Evolutionary conservation across 257 asterid species (phyloP).

Genomic region (Solanum chiquidenum): DNA sequence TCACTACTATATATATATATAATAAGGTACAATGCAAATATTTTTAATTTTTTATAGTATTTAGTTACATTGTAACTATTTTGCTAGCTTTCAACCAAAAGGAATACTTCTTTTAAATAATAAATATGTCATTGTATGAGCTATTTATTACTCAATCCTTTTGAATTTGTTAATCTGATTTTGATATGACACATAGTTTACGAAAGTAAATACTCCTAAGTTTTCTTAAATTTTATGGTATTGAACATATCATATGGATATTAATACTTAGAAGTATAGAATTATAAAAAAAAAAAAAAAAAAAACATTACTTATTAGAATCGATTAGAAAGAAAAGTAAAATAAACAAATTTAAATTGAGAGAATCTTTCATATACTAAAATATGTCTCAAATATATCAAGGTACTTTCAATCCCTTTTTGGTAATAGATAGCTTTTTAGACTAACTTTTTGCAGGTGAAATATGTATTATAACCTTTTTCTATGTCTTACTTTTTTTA

Average conservation of each 20-base stretch:
- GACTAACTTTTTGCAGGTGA: no score
- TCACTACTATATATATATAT: no score
- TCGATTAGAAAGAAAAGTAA: no score
- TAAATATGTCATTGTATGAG: not conserved
- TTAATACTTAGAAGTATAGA: not conserved
- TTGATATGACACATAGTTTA: no score
- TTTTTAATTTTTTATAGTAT: no score
- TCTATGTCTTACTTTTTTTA: not conserved
- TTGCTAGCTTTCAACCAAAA: not conserved
- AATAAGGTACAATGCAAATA: not conserved
- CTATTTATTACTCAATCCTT: not conserved
- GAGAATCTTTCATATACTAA: not conserved
- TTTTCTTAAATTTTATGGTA: not conserved
- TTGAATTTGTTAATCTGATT: no score
- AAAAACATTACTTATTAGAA: no score
- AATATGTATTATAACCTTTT: not conserved
- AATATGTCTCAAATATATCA: no score
- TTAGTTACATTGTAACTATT: not conserved
- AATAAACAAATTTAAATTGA: not conserved
- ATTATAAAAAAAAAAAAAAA: no score
- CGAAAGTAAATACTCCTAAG: no score
- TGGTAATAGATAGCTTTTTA: not conserved
- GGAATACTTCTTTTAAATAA: no score
- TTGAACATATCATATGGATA: not conserved
- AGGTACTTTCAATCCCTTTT: not conserved